Evolutionary conservation across 169 alveolate genomes (phyloP).

Genomic region (Cyclospora cayetanensis): DNA sequence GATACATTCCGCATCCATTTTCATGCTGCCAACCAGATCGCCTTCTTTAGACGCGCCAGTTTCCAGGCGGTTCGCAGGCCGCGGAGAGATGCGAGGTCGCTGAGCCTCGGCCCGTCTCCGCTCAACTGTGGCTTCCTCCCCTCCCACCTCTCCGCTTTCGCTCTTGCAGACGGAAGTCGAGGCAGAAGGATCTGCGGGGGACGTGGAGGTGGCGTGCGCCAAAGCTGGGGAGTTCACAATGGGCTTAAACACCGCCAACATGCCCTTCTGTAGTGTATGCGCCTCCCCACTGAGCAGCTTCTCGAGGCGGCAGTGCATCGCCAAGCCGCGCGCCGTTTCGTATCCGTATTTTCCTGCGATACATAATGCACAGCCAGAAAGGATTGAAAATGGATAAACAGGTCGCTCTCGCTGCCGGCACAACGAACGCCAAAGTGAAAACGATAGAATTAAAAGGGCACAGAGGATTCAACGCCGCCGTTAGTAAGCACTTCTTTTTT

Average conservation of each 20-base stretch:
- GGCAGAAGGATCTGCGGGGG: neutral
- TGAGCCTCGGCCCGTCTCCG: neutral
- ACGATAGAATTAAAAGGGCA: neutral
- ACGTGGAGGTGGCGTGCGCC: too few relatives aligned
- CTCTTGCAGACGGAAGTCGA: neutral
- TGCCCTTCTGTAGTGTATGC: slow-evolving; percentile 60
- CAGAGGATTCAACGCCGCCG: neutral
- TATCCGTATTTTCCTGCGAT: slow-evolving; percentile 60
- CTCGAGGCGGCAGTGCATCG: slow-evolving; percentile 53
- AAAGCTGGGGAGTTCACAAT: neutral
- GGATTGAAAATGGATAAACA: neutral
- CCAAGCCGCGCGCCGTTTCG: slow-evolving; percentile 59
- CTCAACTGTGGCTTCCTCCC: too few relatives aligned
- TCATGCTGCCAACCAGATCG: neutral
- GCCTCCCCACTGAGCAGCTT: slow-evolving; percentile 64
- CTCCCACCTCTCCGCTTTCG: neutral
- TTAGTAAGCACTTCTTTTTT: too few relatives aligned
- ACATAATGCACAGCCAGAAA: neutral
- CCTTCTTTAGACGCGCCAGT: neutral
- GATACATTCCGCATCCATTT: too few relatives aligned
- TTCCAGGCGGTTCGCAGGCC: neutral
- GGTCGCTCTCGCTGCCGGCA: neutral
- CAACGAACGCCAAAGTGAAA: neutral
- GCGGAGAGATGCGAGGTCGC: neutral
- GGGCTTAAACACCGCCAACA: slow-evolving; percentile 60